Percentiles rank a stretch among this genome's conserved stretches.
Evolutionary conservation across 495 filamentous ascomycete species (phyloP).

Genomic region (Lepidopterella palustris): DNA sequence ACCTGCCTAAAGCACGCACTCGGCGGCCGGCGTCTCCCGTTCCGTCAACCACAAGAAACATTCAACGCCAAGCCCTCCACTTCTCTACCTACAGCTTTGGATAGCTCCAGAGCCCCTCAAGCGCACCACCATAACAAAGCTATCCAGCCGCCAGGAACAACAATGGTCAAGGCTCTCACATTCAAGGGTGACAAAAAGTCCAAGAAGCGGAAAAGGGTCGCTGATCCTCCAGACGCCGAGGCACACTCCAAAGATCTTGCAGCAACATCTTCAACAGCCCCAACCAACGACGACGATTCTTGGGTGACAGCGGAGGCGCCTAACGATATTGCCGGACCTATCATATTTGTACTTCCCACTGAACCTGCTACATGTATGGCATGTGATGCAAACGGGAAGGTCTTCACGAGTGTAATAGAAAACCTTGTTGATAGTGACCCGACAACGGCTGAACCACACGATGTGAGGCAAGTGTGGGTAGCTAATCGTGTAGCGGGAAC

Average conservation of each 20-base stretch:
- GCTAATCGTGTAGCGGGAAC: conserved; percentile 78
- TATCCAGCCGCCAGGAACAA: not conserved
- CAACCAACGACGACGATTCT: conserved; percentile 61
- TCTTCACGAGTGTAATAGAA: conserved; percentile 72
- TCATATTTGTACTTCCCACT: conserved; percentile 74
- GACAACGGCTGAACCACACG: conserved; percentile 79
- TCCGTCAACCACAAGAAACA: no score
- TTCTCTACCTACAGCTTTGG: not conserved
- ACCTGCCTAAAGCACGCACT: conserved; percentile 3
- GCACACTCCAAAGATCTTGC: conserved; percentile 40
- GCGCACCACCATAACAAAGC: not conserved
- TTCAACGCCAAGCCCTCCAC: no score
- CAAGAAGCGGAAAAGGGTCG: conserved; percentile 77
- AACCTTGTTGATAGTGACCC: conserved; percentile 77
- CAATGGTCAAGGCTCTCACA: conserved; percentile 69
- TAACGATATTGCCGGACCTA: conserved; percentile 73
- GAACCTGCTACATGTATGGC: conserved; percentile 63
- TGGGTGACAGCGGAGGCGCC: conserved; percentile 82
- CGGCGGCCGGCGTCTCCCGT: conserved; percentile 14
- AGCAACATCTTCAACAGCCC: conserved; percentile 32
- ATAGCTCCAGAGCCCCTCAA: no score
- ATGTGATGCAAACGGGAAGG: conserved; percentile 74
- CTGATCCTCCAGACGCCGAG: conserved; percentile 32
- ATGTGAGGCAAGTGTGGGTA: conserved; percentile 92
- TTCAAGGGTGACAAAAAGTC: conserved; percentile 97